phyloP scores from a whole-genome alignment of 371 early-diverging fungal genomes.

The Actinomortierella ambigua region DNA sequence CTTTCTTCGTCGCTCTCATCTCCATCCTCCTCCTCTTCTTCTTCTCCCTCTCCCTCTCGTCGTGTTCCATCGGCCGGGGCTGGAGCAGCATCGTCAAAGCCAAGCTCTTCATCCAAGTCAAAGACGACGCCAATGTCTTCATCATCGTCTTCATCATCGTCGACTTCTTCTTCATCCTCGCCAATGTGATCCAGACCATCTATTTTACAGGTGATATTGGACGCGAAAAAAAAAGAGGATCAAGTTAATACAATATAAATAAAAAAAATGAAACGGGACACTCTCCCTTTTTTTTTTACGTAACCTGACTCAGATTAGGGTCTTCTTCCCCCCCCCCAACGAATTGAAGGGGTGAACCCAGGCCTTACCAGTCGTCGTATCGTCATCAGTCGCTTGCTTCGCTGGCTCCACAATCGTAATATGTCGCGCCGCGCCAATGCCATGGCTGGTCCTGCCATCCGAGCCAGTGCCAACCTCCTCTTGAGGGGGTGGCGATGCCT shows the following conservation, averaged over 20 bases:
- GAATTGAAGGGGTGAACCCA: no score
- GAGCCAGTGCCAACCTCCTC: no score
- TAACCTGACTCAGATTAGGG: no score
- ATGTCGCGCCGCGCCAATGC: no score
- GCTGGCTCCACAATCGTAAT: conserved; percentile 25
- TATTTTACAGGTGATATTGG: neutral
- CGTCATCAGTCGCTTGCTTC: conserved; percentile 1
- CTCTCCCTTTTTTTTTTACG: no score
- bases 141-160: conserved; percentile 15
- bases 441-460: no score
- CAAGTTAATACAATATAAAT: neutral
- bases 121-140: conserved; percentile 36
- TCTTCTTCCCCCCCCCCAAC: no score
- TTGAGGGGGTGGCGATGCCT: no score
- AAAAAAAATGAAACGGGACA: neutral
- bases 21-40: neutral
- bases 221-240: neutral
- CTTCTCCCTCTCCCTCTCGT: no score
- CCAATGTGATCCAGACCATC: no score
- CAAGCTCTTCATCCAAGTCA: conserved; percentile 42
- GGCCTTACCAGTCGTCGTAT: no score
- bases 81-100: conserved; percentile 13
- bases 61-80: no score
- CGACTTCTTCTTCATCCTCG: neutral
- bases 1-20: neutral